Evolutionary conservation across 2,329 filamentous ascomycete species (phyloP).

Genomic region (Fusarium verticillioides): DNA sequence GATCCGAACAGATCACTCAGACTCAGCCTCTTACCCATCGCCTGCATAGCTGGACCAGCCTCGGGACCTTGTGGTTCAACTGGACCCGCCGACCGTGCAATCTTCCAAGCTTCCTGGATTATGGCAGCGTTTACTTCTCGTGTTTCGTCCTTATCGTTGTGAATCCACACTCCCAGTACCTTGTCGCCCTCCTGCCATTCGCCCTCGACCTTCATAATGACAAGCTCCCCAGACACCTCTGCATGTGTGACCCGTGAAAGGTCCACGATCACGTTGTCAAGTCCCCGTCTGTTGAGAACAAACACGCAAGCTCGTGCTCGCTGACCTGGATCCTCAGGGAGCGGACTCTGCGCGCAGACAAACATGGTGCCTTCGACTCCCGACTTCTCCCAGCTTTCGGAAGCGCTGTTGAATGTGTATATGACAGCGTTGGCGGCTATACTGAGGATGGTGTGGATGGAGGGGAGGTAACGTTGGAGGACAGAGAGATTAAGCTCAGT

Average conservation of each 20-base stretch:
- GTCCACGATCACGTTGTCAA: conserved; percentile 77
- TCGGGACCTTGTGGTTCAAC: conserved; percentile 48
- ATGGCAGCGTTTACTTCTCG: conserved; percentile 54
- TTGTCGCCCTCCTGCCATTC: conserved; percentile 51
- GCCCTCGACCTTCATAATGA: conserved; percentile 59
- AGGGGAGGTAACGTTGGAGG: conserved; percentile 81
- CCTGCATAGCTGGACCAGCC: conserved; percentile 56
- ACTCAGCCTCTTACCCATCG: conserved; percentile 57
- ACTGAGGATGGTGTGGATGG: conserved; percentile 77
- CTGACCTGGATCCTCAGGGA: conserved; percentile 50
- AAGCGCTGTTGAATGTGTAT: conserved; percentile 77
- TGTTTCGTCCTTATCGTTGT: conserved; percentile 60
- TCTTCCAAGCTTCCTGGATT: conserved; percentile 58
- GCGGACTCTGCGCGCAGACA: conserved; percentile 73
- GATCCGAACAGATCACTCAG: conserved; percentile 59
- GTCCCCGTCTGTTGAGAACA: conserved; percentile 76
- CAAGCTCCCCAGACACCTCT: conserved; percentile 68
- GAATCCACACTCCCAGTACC: conserved; percentile 66
- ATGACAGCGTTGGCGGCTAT: conserved; percentile 88
- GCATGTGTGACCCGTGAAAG: conserved; percentile 70
- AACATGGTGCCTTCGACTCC: conserved; percentile 91
- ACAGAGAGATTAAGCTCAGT: conserved; percentile 89
- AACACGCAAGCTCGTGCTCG: conserved; percentile 68
- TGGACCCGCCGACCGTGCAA: conserved; percentile 47
- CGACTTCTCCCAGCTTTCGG: conserved; percentile 82